Evolutionary conservation across 2,329 filamentous ascomycete species (phyloP).

Genomic region (Mycosphaerelloides madeirae): DNA sequence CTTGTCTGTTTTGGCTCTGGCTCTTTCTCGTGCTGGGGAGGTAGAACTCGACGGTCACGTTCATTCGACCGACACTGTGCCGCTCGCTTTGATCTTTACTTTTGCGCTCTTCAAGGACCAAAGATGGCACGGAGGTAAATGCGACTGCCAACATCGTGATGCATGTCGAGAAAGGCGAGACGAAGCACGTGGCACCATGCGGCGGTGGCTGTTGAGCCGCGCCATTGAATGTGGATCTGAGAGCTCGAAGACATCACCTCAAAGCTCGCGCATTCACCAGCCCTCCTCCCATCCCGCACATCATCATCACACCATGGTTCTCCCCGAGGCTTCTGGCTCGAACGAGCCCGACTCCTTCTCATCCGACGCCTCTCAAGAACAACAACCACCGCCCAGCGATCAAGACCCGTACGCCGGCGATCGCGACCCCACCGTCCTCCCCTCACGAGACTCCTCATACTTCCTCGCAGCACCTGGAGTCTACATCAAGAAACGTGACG

Average conservation of each 20-base stretch:
- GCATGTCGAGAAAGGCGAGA: too few species aligned
- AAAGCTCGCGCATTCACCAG: constrained; percentile 1
- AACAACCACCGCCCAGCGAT: constrained; percentile 30
- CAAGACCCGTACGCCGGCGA: constrained; percentile 37
- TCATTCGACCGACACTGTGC: too few species aligned
- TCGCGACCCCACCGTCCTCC: constrained; percentile 33
- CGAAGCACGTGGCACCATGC: not conserved
- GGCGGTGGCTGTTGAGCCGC: not conserved
- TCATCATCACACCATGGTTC: constrained; percentile 34
- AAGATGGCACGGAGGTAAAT: too few species aligned
- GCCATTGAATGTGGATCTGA: constrained; percentile 2
- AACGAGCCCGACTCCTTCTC: constrained; percentile 28
- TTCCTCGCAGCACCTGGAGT: constrained; percentile 14
- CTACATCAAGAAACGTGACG: constrained; percentile 35
- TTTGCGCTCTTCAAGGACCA: too few species aligned
- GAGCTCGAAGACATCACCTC: not conserved
- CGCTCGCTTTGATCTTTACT: too few species aligned
- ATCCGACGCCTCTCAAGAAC: constrained; percentile 26
- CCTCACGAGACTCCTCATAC: constrained; percentile 28
- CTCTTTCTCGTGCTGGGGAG: too few species aligned
- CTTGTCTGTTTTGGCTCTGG: too few species aligned
- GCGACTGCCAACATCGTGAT: too few species aligned
- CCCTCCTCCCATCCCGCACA: not conserved
- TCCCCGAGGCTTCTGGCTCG: constrained; percentile 34
- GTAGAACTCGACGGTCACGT: too few species aligned